Base-by-base conservation (phyloP, 139 green algal genomes). In the Bryopsis sp. region DNA sequence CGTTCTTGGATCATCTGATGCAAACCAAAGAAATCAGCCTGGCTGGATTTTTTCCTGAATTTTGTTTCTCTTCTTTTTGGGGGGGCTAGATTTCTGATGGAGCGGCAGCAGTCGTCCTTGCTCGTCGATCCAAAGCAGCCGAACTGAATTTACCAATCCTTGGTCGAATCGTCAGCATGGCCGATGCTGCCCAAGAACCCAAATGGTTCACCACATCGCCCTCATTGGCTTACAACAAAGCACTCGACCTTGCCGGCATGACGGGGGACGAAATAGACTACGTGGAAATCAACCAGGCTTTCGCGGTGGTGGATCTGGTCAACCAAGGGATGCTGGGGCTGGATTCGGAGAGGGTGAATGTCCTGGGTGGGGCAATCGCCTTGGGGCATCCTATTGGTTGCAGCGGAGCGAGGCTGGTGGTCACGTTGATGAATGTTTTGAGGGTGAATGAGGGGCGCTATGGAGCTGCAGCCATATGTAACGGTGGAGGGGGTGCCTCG, bases 221-320 rank as follows among this genome's bases (percentile, higher is more conserved):
- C 5, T 74, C 91, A 15, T 47, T 89, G 5, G 91, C 84, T 3
- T 73, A 88, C 0, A 83, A 81, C 1, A 80, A 80, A 69, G 71
- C 83, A 8, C 63, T 95, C 37, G 70, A 66, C 15, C 65, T 69
- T 29, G 77, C 80, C 8, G 73, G 76, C 11, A 35, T 90, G 26
- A 1, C 31, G 0, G 28, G 72, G 39, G 28, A 47, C 0, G 78
- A 94, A 11, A 74, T 96, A 0, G 84, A 92, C 37, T 84, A 73
- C 58, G 66, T 72, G 48, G 81, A 96, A 79, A 84, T 97, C 72
- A 97, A 97, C 68, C 88, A 97, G 75, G 92, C 92, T 7, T 97
- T 97, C 73, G 86, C 79, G 4, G 92, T 95, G 38, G 91, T 85
- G 33, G 76, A 80, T 36, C 39, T 85, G 1, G 70, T 65, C 48